phyloP scores from a whole-genome alignment of 1,284 basidiomycete species.

The Trametes versicolor region DNA sequence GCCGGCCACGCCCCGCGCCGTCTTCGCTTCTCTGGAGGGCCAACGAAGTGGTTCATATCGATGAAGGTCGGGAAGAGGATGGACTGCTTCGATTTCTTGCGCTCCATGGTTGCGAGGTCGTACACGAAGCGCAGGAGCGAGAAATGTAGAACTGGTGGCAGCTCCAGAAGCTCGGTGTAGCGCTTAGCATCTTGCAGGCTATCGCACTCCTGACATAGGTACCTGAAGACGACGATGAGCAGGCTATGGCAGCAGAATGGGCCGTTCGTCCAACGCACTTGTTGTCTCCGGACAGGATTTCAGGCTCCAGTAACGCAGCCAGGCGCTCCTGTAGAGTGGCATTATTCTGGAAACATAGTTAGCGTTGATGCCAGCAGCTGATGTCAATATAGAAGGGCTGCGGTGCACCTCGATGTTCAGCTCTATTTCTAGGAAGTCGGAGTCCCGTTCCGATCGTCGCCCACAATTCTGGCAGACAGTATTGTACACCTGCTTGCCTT shows the following conservation, averaged over 20 bases:
- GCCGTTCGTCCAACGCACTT: constrained; percentile 54
- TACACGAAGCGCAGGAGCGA: constrained; percentile 91
- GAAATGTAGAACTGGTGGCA: constrained; percentile 90
- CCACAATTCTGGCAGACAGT: constrained; percentile 80
- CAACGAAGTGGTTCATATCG: constrained; percentile 78
- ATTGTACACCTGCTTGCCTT: constrained; percentile 83
- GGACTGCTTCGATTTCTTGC: constrained; percentile 85
- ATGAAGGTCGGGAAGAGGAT: constrained; percentile 79
- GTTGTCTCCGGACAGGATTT: constrained; percentile 84
- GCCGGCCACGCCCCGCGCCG: constrained; percentile 30
- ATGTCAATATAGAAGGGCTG: background rate
- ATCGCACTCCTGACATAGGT: constrained; percentile 79
- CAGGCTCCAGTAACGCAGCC: constrained; percentile 66
- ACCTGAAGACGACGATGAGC: constrained; percentile 54
- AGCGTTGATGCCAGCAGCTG: constrained; percentile 2
- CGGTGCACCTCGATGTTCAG: constrained; percentile 75
- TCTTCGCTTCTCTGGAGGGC: constrained; percentile 31
- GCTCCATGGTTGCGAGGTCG: constrained; percentile 77
- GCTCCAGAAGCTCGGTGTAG: constrained; percentile 68
- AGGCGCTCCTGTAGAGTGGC: constrained; percentile 79
- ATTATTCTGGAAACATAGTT: constrained; percentile 60
- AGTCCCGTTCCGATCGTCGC: constrained; percentile 69
- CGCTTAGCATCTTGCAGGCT: constrained; percentile 80
- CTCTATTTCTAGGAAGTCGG: constrained; percentile 87
- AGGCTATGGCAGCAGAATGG: constrained; percentile 6